Evolutionary conservation across 2,329 filamentous ascomycete genomes (phyloP), one percentile per base, ranked within the genome.

Genomic region (Aspergillus bombycis): DNA sequence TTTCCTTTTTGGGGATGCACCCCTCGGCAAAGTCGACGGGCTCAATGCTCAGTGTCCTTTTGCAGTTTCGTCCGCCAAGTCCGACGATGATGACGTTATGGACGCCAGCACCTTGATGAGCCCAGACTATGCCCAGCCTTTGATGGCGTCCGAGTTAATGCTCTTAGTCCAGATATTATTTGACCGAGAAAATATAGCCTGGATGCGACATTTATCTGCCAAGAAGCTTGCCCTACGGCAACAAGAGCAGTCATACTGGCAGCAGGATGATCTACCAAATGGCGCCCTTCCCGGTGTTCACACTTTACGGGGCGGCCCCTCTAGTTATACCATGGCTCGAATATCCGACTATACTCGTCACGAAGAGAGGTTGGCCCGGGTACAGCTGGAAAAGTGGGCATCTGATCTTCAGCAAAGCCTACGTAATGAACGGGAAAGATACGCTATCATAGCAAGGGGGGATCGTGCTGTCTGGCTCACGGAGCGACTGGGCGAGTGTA

Each of bases 81-180:
- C 85, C 1, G 86, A 86, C 26, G 93, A 97, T 71, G 81, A 88
- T 64, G 92, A 97, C 45, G 88, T 85, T 50, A 96, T 98, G 89
- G 94, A 98, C 75, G 94, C 94, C 21, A 97, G 93, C 71, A 83
- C 96, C 0, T 84, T 98, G 21, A 98, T 98, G 94, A 93, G 89
- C 61, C 90, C 94, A 1, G 91, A 95, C 71, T 98, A 97, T 74
- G 82, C 95, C 16, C 90, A 92, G 65, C 94, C 94, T 1, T 83
- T 97, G 5, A 79, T 91, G 3, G 79, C 86, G 0, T 95, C 93
- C 10, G 94, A 98, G 62, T 85, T 98, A 2, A 72, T 77, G 6
- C 77, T 80, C 10, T 82, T 98, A 1, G 86, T 96, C n/a, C 82
- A 88, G 10, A 86, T 87, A 21, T 81, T 97, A 0, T 94, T 98